Percentiles rank a stretch among this genome's conserved stretches.
Evolutionary conservation across 768 basidiomycete species (phyloP).

Genomic region (Russula vinacea): DNA sequence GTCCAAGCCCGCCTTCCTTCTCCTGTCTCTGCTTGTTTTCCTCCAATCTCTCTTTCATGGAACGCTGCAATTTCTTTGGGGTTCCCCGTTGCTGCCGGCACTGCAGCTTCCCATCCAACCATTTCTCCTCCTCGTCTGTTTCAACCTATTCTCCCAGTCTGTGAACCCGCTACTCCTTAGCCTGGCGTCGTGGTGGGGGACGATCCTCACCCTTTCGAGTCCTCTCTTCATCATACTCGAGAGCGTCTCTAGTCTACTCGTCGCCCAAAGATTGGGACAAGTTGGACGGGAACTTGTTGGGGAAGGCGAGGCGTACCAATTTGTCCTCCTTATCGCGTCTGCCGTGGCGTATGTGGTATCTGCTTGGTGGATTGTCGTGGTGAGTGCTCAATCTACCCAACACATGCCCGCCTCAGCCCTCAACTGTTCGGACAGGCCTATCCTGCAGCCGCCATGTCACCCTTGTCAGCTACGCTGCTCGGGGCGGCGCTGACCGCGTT

Average conservation of each 20-base stretch:
- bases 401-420: not conserved
- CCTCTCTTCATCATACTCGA: conserved; percentile 81
- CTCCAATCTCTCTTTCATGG: conserved; percentile 79
- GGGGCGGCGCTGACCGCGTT: conserved; percentile 87
- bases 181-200: conserved; percentile 70
- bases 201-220: conserved; percentile 62
- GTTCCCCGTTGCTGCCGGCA: conserved; percentile 66
- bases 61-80: conserved; percentile 68
- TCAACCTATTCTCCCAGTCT: conserved; percentile 75
- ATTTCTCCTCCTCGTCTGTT: conserved; percentile 80
- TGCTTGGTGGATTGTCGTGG: conserved; percentile 83
- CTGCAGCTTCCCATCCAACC: conserved; percentile 85
- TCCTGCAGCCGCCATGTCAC: conserved; percentile 76
- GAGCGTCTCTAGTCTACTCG: conserved; percentile 77
- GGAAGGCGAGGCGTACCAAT: conserved; percentile 74
- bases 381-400: conserved; percentile 40
- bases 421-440: conserved; percentile 53
- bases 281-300: conserved; percentile 67
- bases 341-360: conserved; percentile 78
- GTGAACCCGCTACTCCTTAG: conserved; percentile 55
- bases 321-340: conserved; percentile 69
- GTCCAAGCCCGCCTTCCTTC: conserved; percentile 72
- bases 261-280: conserved; percentile 78
- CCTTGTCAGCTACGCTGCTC: conserved; percentile 83
- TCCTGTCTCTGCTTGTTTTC: conserved; percentile 75